These are phyloP conservation scores for Magnaporthiopsis rhizophila DNA, from an alignment of 2,329 filamentous ascomycete species.

Conservation along the genomic window DNA sequence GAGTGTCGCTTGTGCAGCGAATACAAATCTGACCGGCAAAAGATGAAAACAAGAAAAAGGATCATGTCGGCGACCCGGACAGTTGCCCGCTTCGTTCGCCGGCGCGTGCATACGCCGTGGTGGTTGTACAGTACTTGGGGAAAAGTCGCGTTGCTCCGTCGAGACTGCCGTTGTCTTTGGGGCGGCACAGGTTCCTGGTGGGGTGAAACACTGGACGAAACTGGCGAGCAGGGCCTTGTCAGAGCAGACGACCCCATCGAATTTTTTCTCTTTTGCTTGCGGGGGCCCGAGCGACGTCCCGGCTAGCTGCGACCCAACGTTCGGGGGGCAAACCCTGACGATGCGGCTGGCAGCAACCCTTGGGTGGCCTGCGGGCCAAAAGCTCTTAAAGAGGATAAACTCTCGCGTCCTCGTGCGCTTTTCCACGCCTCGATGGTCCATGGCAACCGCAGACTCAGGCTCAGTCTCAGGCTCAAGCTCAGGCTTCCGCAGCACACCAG, in stretches of 20 bases:
- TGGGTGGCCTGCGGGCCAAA: background rate
- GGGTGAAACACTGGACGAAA: background rate
- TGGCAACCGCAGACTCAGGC: background rate
- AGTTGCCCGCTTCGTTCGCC: background rate
- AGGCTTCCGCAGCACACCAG: background rate
- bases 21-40: background rate
- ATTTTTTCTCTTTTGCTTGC: background rate
- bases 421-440: background rate
- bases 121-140: background rate
- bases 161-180: background rate
- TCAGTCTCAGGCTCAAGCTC: background rate
- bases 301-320: background rate
- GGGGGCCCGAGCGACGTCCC: background rate
- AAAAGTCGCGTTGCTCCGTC: background rate
- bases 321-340: background rate
- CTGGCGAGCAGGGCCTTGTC: background rate
- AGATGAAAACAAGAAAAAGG: background rate
- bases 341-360: background rate
- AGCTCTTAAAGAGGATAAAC: background rate
- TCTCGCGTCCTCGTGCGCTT: background rate
- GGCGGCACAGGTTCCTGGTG: background rate
- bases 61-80: background rate
- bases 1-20: background rate
- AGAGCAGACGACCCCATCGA: background rate
- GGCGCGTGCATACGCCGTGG: background rate